Base-by-base conservation (phyloP, 805 yeast genomes). In the Teunomyces funiuensis region DNA sequence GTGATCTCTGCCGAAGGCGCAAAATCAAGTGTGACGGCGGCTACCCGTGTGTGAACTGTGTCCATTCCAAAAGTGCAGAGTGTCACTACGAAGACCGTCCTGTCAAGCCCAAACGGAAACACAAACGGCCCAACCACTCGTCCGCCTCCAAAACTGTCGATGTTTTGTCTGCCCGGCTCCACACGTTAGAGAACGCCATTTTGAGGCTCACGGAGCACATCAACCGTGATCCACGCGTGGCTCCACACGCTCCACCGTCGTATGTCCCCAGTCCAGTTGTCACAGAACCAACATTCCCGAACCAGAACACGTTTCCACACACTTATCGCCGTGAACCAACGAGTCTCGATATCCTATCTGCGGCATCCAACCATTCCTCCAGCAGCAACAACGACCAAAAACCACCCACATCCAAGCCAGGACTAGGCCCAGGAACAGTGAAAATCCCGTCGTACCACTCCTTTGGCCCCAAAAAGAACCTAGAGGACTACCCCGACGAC, bases 1-100 rank as follows among this genome's bases (percentile, higher is more conserved):
- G 70, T 45, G 65, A 60, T 33, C 50, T 50, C 5, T 64, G 70
- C 42, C 53, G 70, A 1, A 46, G 53, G 7, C 61, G 62, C 51
- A 64, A 64, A 45, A 60, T 63, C 29, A 63, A 58, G 39, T 64
- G 70, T 43, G 56, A 60, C 42, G 70, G 70, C 1, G 40, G 34
- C 3, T 42, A 17, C 9, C 70, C 70, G 0, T 64, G 70, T 45
- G 10, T 48, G 7, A 61, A 62, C 41, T 63, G 70, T 23, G 29
- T 27, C 5, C 29, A 27, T 6, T 46, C 54, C 25, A 50, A 53
- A 19, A 48, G 49, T 7, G 18, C 48, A 6, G 40, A 48, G 7
- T 63, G 66, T 42, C 51, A 48, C 28, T 63, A 61, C 33, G 54
- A 50, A 10, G 59, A 58, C 30, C 44, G 54, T 5, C 43, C 42